Conservation (phyloP, 73 alveolate species). For the Stentor roeselii region DNA sequence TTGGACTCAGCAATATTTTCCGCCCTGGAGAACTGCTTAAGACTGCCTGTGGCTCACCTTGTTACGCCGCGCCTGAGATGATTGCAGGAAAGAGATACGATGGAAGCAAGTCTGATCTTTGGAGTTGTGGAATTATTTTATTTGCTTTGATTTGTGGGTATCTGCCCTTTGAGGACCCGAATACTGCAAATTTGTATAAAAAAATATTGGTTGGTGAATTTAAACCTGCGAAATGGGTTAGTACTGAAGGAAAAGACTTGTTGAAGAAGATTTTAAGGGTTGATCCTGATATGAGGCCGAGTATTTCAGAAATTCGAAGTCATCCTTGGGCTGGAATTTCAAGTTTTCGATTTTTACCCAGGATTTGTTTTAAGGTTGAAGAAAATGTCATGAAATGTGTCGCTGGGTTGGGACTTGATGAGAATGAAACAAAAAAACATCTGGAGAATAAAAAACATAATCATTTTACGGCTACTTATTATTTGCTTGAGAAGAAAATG, state of each 20-base stretch:
- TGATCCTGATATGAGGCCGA: conserved; percentile 79
- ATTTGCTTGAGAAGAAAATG: conserved; percentile 70
- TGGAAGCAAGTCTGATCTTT: conserved; percentile 90
- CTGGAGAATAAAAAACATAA: conserved; percentile 72
- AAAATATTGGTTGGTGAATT: conserved; percentile 56
- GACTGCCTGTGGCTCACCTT: conserved; percentile 98
- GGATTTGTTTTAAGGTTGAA: not conserved
- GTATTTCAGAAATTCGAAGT: conserved; percentile 72
- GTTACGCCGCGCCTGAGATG: conserved; percentile 98
- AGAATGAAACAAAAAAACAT: conserved; percentile 45
- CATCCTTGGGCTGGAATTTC: conserved; percentile 76
- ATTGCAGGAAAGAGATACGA: conserved; percentile 79
- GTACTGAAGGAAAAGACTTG: conserved; percentile 59
- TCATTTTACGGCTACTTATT: conserved; percentile 75
- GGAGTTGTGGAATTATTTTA: conserved; percentile 95
- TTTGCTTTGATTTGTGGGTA: conserved; percentile 96
- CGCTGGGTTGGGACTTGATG: conserved; percentile 21
- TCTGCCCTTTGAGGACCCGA: conserved; percentile 94
- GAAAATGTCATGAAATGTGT: not conserved
- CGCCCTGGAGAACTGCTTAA: conserved; percentile 45
- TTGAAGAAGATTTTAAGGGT: conserved; percentile 74
- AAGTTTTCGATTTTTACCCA: not conserved
- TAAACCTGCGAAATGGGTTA: conserved; percentile 32
- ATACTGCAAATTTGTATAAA: conserved; percentile 69
- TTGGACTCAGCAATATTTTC: conserved; percentile 34